phyloP scores from a whole-genome alignment of 306 rosid genomes.

The Rosa persica region DNA sequence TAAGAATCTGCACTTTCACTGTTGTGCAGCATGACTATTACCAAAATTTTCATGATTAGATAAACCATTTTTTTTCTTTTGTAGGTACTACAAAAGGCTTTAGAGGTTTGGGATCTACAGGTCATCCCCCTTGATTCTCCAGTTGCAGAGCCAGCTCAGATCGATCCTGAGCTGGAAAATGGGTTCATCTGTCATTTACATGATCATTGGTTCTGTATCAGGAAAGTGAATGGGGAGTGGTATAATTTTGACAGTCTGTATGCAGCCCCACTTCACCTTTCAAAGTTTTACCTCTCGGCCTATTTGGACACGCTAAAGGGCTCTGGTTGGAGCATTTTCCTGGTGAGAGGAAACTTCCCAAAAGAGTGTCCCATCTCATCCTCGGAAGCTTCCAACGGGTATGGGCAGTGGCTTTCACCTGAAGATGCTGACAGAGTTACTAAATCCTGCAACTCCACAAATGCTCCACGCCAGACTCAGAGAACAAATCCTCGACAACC shows the following conservation, averaged over 20 bases:
- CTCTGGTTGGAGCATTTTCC: constrained; percentile 97
- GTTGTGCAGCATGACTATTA: not conserved
- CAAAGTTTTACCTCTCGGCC: constrained; percentile 96
- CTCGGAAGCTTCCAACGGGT: constrained; percentile 86
- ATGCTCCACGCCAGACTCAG: constrained; percentile 51
- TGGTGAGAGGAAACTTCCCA: constrained; percentile 92
- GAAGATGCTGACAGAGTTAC: constrained; percentile 96
- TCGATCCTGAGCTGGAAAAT: constrained; percentile 90
- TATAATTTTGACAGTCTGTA: constrained; percentile 94
- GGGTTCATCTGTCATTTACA: constrained; percentile 96
- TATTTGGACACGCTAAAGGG: constrained; percentile 88
- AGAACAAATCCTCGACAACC: constrained; percentile 35
- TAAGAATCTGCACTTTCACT: not conserved
- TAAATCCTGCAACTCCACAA: constrained; percentile 78
- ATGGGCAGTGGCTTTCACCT: constrained; percentile 93
- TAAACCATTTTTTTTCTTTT: constrained; percentile 20
- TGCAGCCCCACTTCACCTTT: constrained; percentile 92
- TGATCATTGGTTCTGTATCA: constrained; percentile 97
- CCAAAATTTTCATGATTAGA: not conserved
- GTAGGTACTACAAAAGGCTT: constrained; percentile 93
- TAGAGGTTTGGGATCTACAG: constrained; percentile 98
- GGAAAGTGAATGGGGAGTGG: constrained; percentile 93
- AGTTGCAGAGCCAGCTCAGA: constrained; percentile 93
- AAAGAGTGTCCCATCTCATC: constrained; percentile 86
- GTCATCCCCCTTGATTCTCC: constrained; percentile 99